A percentile compares a stretch with the other conserved stretches of the same genome.
Evolutionary conservation across 257 asterid genomes (phyloP).

Genomic region (Cordia subcordata): DNA sequence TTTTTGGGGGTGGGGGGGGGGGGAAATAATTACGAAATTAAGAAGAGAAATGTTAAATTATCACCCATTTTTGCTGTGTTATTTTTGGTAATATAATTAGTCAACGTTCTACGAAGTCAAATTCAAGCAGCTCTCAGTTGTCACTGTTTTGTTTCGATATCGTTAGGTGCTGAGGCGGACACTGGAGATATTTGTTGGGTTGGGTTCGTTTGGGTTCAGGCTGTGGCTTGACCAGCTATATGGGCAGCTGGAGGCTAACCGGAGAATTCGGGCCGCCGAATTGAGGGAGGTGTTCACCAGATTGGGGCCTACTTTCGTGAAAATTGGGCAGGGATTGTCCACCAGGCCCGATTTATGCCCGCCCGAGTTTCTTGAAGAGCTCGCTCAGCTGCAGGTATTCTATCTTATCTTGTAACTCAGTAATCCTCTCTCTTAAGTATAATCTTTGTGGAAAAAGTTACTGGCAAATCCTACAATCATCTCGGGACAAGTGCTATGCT

Average conservation of each 20-base stretch:
- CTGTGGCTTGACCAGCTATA: constrained; percentile 74
- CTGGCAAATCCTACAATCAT: too few relatives aligned
- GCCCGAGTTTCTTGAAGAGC: constrained; percentile 80
- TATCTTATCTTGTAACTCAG: neutral
- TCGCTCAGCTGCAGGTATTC: constrained; percentile 76
- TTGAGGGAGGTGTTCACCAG: constrained; percentile 69
- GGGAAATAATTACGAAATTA: too few relatives aligned
- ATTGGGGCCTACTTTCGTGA: constrained; percentile 95
- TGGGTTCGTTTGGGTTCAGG: constrained; percentile 68
- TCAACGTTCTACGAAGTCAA: too few relatives aligned
- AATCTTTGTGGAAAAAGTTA: too few relatives aligned
- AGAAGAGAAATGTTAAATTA: too few relatives aligned
- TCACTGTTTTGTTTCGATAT: neutral
- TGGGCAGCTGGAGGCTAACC: constrained; percentile 50
- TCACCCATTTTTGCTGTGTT: too few relatives aligned
- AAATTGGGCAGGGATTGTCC: constrained; percentile 96
- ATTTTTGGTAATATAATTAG: too few relatives aligned
- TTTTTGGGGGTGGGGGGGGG: too few relatives aligned
- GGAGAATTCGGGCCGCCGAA: constrained; percentile 61
- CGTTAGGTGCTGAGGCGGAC: constrained; percentile 53
- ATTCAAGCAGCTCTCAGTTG: too few relatives aligned
- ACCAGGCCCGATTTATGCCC: constrained; percentile 98
- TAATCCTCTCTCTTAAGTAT: too few relatives aligned
- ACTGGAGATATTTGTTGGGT: constrained; percentile 52
- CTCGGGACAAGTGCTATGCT: too few relatives aligned